These are phyloP conservation scores for Globisporangium abappressorium DNA, from an alignment of 352 stramenopile genomes.

Conservation along the genomic window DNA sequence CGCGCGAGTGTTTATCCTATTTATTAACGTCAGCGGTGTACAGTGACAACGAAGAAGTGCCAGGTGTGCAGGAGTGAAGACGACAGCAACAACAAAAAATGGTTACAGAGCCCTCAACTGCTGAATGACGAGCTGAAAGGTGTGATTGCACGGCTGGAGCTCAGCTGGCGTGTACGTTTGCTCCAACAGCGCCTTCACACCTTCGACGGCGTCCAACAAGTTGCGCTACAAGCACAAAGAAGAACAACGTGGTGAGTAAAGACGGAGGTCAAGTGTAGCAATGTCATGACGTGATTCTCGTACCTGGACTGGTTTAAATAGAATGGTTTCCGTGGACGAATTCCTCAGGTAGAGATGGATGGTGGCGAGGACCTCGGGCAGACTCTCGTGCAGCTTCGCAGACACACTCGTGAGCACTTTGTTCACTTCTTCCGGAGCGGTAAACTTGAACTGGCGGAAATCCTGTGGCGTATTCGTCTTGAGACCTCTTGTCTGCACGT, in stretches of 20 bases:
- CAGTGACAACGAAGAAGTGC: constrained; percentile 18
- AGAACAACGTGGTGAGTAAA: not conserved
- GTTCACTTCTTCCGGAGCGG: constrained; percentile 33
- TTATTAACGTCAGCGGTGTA: constrained; percentile 38
- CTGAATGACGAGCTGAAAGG: constrained; percentile 39
- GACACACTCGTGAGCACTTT: constrained; percentile 46
- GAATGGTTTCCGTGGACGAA: constrained; percentile 70
- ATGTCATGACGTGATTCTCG: not conserved
- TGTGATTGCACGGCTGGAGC: constrained; percentile 36
- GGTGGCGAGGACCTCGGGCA: constrained; percentile 46
- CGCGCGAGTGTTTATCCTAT: constrained; percentile 27
- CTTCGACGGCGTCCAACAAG: constrained; percentile 60
- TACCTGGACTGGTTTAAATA: constrained; percentile 85
- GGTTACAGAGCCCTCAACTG: constrained; percentile 44
- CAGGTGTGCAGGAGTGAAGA: constrained; percentile 3
- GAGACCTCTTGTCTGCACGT: constrained; percentile 37
- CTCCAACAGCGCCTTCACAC: constrained; percentile 52
- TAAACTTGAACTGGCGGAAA: constrained; percentile 46
- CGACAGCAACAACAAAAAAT: not conserved
- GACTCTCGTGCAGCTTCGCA: constrained; percentile 32
- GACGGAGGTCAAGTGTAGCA: not conserved
- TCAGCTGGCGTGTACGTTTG: constrained; percentile 56
- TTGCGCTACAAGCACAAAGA: constrained; percentile 44
- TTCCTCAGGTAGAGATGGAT: constrained; percentile 82
- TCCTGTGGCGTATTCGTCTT: constrained; percentile 29